These are phyloP conservation scores for Pseudopithomyces maydicus DNA, from an alignment of 2,329 filamentous ascomycete species.

Conservation along the genomic window DNA sequence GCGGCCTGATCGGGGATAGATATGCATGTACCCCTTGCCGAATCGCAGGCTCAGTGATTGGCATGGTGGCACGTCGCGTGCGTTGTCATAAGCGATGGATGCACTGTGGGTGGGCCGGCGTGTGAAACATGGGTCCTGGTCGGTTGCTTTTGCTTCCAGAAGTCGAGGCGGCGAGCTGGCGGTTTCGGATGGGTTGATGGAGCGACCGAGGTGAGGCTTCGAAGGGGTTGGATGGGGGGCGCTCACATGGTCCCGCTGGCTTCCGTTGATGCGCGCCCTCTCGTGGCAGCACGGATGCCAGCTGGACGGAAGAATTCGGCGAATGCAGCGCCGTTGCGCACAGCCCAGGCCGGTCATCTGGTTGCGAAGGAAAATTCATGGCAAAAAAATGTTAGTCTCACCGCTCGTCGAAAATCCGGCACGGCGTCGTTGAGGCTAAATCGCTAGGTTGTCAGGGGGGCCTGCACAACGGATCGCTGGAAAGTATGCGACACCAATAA, in stretches of 20 bases:
- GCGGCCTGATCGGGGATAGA: constrained; percentile 24
- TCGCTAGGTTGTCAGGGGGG: constrained; percentile 29
- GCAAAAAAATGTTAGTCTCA: constrained; percentile 33
- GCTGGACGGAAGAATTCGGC: neutral
- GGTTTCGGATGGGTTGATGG: constrained; percentile 14
- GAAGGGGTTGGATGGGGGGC: neutral
- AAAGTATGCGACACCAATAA: constrained; percentile 38
- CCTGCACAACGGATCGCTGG: constrained; percentile 27
- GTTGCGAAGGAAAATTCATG: constrained; percentile 23
- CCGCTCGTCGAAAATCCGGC: constrained; percentile 33
- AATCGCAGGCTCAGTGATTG: constrained; percentile 18
- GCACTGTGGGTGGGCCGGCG: constrained; percentile 10
- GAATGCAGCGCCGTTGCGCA: constrained; percentile 10
- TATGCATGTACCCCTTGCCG: constrained; percentile 26
- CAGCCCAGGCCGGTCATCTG: constrained; percentile 19
- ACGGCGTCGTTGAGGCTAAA: constrained; percentile 39
- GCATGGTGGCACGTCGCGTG: constrained; percentile 39
- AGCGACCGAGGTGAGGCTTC: neutral
- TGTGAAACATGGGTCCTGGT: constrained; percentile 30
- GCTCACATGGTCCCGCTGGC: too few species aligned
- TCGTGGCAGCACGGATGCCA: too few species aligned
- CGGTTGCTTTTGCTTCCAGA: constrained; percentile 23
- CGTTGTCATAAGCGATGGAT: constrained; percentile 26
- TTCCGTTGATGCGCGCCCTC: neutral
- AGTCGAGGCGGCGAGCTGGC: constrained; percentile 12